Base-by-base conservation (phyloP, 345 rosid species). In the Clarkia xantiana region DNA sequence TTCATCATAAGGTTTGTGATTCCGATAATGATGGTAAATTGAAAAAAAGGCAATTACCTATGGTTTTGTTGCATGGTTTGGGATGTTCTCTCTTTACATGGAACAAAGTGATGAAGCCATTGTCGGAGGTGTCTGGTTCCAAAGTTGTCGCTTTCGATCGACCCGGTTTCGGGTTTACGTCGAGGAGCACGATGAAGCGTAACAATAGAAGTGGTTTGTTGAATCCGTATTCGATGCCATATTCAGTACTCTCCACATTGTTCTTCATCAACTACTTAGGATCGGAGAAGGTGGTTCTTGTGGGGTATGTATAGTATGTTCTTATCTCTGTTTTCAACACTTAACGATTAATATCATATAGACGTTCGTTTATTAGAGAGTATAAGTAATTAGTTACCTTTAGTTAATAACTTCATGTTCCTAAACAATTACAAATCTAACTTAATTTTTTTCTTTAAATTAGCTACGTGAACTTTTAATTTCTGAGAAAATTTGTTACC, bases 61-160 rank as follows among this genome's bases (percentile, higher is more conserved):
- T 83, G 78, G 74, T 90, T 59, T 69, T 90, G 15, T 65, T 90
- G 23, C 97, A 86, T 18, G 97, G 95, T 4, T 90, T 90, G 52
- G 97, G 97, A 40, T 95, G 95, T 56, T 90, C 97, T 34, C 74
- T 79, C 41, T 90, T 71, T 73, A 86, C 95, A 1, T 90, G 95
- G 97, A 66, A 62, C 63, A 71, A 69, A 56, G 88, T 63, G 45
- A 79, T 82, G 84, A 81, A 79, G 74, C 86, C 67, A 18, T 62
- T 90, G 57, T 86, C 82, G 6, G 64, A 72, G 20, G 54, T 71
- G 53, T 68, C 74, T 43, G 62, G 81, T 18, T 76, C 86, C 47
- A 83, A 78, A 76, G 82, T 79, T 68, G 77, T 81, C 3, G 91
- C 95, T 50, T 90, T 86, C 68, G 94, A 90, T 55, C 77, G 95